Percentiles rank a stretch among this genome's conserved stretches.
These are phyloP conservation scores for Trametes gibbosa DNA, from an alignment of 768 basidiomycete genomes.

Conservation along the genomic window DNA sequence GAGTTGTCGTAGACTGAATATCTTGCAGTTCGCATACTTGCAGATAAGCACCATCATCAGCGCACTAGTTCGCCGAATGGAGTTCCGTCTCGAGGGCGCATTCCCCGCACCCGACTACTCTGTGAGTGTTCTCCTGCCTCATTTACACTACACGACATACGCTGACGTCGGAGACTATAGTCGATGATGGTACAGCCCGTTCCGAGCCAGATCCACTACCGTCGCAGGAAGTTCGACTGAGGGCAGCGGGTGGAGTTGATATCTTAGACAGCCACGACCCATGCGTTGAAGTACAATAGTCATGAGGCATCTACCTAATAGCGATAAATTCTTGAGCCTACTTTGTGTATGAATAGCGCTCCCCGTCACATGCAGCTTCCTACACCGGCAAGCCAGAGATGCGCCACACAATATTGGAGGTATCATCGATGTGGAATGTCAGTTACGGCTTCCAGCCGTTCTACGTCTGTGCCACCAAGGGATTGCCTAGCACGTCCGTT, in stretches of 20 bases:
- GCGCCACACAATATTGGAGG: slow-evolving; percentile 1
- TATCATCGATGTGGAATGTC: slow-evolving; percentile 3
- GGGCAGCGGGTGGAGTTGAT: not conserved
- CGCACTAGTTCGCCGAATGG: slow-evolving; percentile 73
- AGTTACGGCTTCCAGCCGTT: not conserved
- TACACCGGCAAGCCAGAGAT: no score
- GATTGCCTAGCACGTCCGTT: not conserved
- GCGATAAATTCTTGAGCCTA: no score
- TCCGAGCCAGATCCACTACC: slow-evolving; percentile 62
- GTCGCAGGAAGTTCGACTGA: slow-evolving; percentile 50
- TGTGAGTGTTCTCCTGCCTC: slow-evolving; percentile 45
- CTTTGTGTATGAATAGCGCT: no score
- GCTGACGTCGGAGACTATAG: slow-evolving; percentile 36
- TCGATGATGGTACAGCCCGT: slow-evolving; percentile 92
- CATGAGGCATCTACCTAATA: slow-evolving; percentile 6
- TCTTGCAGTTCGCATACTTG: slow-evolving; percentile 81
- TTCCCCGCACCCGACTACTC: slow-evolving; percentile 90
- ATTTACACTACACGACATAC: not conserved
- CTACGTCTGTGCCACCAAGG: not conserved
- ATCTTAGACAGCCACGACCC: not conserved
- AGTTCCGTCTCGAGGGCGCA: slow-evolving; percentile 61
- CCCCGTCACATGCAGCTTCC: no score
- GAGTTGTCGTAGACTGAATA: not conserved
- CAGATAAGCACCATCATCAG: slow-evolving; percentile 85
- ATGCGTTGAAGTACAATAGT: slow-evolving; percentile 11